phyloP scores from a whole-genome alignment of 306 rosid genomes.

The Prinsepia uniflora region DNA sequence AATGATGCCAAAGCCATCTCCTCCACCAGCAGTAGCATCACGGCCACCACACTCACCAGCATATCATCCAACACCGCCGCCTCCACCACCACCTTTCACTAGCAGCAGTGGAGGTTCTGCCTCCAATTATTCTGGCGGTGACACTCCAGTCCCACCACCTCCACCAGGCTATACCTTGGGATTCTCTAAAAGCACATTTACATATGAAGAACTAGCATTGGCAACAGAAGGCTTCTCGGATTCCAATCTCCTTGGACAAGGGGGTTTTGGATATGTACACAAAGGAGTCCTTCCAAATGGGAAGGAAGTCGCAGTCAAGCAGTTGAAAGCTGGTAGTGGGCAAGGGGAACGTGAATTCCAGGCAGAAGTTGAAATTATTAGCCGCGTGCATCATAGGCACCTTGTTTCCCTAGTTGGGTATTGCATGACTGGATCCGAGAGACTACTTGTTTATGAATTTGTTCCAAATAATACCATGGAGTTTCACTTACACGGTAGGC shows the following conservation, averaged over 20 bases:
- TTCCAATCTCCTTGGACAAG: conserved; percentile 92
- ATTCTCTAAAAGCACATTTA: conserved; percentile 65
- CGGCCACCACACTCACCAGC: conserved; percentile 49
- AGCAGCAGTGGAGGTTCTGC: conserved; percentile 86
- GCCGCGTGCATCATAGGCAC: conserved; percentile 95
- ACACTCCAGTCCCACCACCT: conserved; percentile 55
- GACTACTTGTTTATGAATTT: conserved; percentile 90
- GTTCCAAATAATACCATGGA: conserved; percentile 84
- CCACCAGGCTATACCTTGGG: conserved; percentile 64
- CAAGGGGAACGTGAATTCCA: conserved; percentile 98
- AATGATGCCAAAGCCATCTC: conserved; percentile 52
- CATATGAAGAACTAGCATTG: conserved; percentile 77
- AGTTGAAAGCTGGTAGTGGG: conserved; percentile 92
- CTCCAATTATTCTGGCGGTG: conserved; percentile 82
- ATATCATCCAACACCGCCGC: conserved; percentile 27
- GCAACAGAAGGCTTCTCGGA: conserved; percentile 97
- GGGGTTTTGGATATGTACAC: conserved; percentile 96
- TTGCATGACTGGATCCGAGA: conserved; percentile 69
- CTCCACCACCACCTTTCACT: conserved; percentile 42
- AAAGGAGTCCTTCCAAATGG: conserved; percentile 89
- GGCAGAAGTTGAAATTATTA: conserved; percentile 93
- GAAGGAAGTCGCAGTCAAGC: conserved; percentile 92
- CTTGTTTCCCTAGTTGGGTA: conserved; percentile 95
- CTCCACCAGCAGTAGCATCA: conserved; percentile 51
- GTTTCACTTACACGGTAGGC: conserved; percentile 85